Base-by-base conservation (phyloP, 352 stramenopile species). In the Globisporangium paddicum region DNA sequence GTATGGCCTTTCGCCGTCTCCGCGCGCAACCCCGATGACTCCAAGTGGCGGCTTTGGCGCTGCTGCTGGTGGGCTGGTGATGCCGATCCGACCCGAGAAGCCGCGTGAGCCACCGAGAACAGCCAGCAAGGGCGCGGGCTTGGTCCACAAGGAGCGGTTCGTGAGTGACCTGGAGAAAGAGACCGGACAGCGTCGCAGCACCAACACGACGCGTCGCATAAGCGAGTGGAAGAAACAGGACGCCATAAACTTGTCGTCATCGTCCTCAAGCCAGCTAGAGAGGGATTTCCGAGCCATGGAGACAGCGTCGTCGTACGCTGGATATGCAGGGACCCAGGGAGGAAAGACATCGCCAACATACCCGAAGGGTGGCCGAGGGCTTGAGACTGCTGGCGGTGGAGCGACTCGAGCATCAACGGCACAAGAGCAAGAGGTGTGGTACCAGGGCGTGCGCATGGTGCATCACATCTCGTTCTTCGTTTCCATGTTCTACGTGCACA, bases 121-220 rank as follows among this genome's bases (percentile, higher is more conserved):
- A 64, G 13, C n/a, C 9, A 66, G 58, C 19, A 59, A 32, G 2
- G 55, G 79, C 37, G 71, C 63, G 16, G 47, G 48, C 14, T 52
- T 48, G 5, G 66, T 60, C 28, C 81, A 90, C 64, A 93, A 89
- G 48, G 83, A 93, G 34, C 70, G 75, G 2, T 90, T 88, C 45
- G 72, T 93, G 55, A 93, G 77, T 53, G 81, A 90, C 30, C 55
- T 90, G 13, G 77, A 89, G 37, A 63, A 63, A 51, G 83, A 89
- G 57, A 89, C 83, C 0, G 80, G 80, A 8, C 83, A 90, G 60
- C 79, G 77, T 0, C 77, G 74, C 10, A 77, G 68, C 6, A 59
- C 44, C 9, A 71, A 62, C 37, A 37, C 58, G 41, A 50, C 37
- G 42, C 67, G 69, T 1, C 76, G 69, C 4, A 58, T 68, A n/a